Percentiles rank a stretch among this genome's conserved stretches.
These are phyloP conservation scores for Heritiera littoralis DNA, from an alignment of 345 rosid species.

Conservation along the genomic window DNA sequence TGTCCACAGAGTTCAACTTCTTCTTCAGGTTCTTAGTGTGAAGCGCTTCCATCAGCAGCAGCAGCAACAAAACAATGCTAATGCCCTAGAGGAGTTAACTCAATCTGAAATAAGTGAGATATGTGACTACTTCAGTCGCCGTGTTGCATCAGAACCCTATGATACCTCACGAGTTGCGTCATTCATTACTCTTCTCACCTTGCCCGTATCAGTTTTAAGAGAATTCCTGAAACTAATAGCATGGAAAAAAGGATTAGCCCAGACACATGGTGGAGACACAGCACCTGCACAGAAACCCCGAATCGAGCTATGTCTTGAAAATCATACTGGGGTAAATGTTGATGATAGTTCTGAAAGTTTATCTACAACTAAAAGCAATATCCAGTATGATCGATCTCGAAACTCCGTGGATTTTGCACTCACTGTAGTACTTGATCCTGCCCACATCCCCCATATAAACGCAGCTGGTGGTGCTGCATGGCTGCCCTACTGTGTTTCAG, in stretches of 20 bases:
- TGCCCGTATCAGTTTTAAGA: slow-evolving; percentile 87
- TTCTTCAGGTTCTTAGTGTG: slow-evolving; percentile 95
- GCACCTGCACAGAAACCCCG: slow-evolving; percentile 91
- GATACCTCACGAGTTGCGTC: slow-evolving; percentile 99
- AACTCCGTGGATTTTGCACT: slow-evolving; percentile 83
- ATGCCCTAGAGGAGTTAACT: slow-evolving; percentile 86
- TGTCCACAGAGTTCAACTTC: slow-evolving; percentile 97
- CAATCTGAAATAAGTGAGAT: slow-evolving; percentile 88
- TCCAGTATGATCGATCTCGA: slow-evolving; percentile 77
- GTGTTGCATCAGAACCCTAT: slow-evolving; percentile 98
- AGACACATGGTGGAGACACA: slow-evolving; percentile 74
- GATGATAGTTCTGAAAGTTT: slow-evolving; percentile 46
- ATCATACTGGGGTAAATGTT: slow-evolving; percentile 57
- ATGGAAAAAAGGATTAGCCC: slow-evolving; percentile 92
- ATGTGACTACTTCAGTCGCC: slow-evolving; percentile 97
- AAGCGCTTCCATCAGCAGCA: slow-evolving; percentile 93
- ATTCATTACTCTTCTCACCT: slow-evolving; percentile 95
- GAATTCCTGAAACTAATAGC: slow-evolving; percentile 95
- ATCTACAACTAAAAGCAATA: slow-evolving; percentile 77
- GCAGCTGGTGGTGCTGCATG: slow-evolving; percentile 99
- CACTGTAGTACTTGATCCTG: slow-evolving; percentile 92
- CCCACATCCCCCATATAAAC: slow-evolving; percentile 70
- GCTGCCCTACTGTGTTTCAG: slow-evolving; percentile 94
- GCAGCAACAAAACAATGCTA: slow-evolving; percentile 56
- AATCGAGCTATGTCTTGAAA: slow-evolving; percentile 90